Percentiles rank a stretch among this genome's conserved stretches.
These are phyloP conservation scores for Fusarium sp. DNA, from an alignment of 2,329 filamentous ascomycete genomes.

Conservation along the genomic window DNA sequence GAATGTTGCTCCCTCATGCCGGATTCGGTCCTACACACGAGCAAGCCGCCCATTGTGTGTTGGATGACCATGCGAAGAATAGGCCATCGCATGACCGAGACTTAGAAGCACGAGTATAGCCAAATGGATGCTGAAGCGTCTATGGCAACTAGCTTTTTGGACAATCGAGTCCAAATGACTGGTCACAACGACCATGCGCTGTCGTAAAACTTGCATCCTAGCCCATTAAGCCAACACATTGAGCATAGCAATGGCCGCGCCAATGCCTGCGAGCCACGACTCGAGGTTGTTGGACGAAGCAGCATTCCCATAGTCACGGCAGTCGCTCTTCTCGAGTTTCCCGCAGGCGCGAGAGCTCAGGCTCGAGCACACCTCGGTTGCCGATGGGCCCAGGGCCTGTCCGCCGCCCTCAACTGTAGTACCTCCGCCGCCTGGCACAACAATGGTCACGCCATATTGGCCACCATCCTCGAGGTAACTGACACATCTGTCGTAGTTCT, in stretches of 20 bases:
- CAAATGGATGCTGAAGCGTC: neutral
- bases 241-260: slow-evolving; percentile 24
- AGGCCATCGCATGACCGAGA: too few species aligned
- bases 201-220: neutral
- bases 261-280: slow-evolving; percentile 22
- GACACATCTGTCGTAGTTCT: slow-evolving; percentile 66
- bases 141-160: neutral
- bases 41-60: neutral
- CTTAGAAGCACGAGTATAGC: neutral
- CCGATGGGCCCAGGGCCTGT: slow-evolving; percentile 55
- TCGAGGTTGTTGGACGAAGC: slow-evolving; percentile 9
- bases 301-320: slow-evolving; percentile 43
- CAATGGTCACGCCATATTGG: slow-evolving; percentile 64
- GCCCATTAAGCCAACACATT: slow-evolving; percentile 16
- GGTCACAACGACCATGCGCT: neutral
- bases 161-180: neutral
- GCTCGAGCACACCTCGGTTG: slow-evolving; percentile 66
- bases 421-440: slow-evolving; percentile 63
- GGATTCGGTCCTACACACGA: neutral
- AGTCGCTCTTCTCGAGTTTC: slow-evolving; percentile 54
- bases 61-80: neutral
- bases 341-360: slow-evolving; percentile 64
- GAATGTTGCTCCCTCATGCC: neutral
- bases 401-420: slow-evolving; percentile 60
- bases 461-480: slow-evolving; percentile 56